These are phyloP conservation scores for Dictyostelium intermedium DNA, from an alignment of 78 protist species.

Conservation along the genomic window DNA sequence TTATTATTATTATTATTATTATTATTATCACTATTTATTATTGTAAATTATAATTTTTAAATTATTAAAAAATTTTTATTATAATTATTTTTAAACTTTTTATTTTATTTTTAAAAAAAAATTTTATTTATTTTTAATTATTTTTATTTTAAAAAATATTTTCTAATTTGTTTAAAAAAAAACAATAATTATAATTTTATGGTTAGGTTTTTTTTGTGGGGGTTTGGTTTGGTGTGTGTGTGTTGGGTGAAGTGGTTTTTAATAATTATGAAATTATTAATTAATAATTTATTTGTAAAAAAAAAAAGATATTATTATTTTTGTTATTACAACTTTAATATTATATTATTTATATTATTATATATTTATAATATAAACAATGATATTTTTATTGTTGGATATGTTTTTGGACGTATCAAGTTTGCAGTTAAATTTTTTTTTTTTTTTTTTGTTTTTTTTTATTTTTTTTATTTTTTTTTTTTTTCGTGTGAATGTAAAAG, in stretches of 20 bases:
- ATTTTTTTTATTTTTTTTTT: too few relatives aligned
- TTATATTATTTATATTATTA: too few relatives aligned
- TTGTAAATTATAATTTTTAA: too few relatives aligned
- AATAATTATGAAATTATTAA: neutral
- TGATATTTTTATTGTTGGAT: neutral
- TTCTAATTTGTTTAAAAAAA: neutral
- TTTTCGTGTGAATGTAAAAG: neutral
- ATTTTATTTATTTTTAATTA: too few relatives aligned
- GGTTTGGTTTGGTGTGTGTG: neutral
- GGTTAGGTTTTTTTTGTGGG: neutral
- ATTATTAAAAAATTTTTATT: neutral
- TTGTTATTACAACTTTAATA: neutral
- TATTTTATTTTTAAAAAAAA: too few relatives aligned
- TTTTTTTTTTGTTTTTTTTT: too few relatives aligned
- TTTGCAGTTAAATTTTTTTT: neutral
- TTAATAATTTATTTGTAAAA: neutral
- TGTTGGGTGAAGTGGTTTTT: neutral
- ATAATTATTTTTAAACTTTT: neutral
- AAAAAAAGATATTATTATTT: too few relatives aligned
- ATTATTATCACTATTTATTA: neutral
- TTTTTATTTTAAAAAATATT: too few relatives aligned
- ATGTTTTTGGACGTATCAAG: neutral
- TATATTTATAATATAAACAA: too few relatives aligned
- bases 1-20: neutral
- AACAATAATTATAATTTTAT: too few relatives aligned